phyloP scores from a whole-genome alignment of 768 basidiomycete species.

The Xanthoconium purpureum region DNA sequence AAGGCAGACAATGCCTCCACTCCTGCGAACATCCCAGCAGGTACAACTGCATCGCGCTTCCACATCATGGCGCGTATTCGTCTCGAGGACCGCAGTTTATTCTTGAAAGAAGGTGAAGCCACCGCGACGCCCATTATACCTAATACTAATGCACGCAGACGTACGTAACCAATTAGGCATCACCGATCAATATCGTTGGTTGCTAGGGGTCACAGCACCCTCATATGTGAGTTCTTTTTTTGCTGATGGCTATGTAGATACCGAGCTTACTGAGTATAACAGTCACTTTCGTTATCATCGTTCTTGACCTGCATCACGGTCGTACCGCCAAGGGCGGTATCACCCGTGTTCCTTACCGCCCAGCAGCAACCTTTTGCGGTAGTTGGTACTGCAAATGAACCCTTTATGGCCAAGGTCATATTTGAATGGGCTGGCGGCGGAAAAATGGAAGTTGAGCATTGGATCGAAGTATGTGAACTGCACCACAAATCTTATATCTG shows the following conservation, averaged over 20 bases:
- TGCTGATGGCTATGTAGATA: background rate
- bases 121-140: background rate
- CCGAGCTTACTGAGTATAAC: background rate
- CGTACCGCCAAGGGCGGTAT: constrained; percentile 35
- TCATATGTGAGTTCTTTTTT: constrained; percentile 40
- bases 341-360: constrained; percentile 30
- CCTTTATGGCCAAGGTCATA: constrained; percentile 43
- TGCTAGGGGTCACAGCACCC: constrained; percentile 42
- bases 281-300: constrained; percentile 31
- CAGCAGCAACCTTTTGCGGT: constrained; percentile 40
- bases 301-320: constrained; percentile 39
- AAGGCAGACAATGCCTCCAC: background rate
- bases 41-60: constrained; percentile 37
- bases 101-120: constrained; percentile 38
- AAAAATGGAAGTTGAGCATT: constrained; percentile 49
- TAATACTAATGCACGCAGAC: constrained; percentile 27
- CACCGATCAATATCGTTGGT: constrained; percentile 46
- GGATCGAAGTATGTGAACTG: constrained; percentile 43
- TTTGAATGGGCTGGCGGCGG: constrained; percentile 41
- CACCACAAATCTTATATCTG: background rate
- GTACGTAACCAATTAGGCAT: constrained; percentile 26
- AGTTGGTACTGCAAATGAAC: constrained; percentile 40
- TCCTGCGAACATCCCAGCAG: constrained; percentile 8
- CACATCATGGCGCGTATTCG: constrained; percentile 44
- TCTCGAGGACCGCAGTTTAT: constrained; percentile 45